A percentile compares a stretch with the other conserved stretches of the same genome.
Conservation (phyloP, 2,329 filamentous ascomycete genomes). For the Incumbomyces delicatus region DNA sequence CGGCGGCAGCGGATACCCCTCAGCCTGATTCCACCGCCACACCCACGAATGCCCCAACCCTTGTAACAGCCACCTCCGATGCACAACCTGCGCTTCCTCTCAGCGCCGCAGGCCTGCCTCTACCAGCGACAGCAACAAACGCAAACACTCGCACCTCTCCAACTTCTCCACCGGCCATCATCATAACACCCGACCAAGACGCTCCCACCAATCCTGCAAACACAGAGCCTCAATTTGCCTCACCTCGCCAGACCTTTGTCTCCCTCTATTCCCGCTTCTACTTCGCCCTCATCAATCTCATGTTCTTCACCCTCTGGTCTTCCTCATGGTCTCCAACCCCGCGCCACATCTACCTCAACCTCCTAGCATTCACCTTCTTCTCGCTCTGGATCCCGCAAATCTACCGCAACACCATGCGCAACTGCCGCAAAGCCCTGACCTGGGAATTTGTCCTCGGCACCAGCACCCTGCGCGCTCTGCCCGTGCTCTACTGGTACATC, state of each 20-base stretch:
- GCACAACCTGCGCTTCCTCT: constrained; percentile 4
- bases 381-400: constrained; percentile 93
- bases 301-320: constrained; percentile 52
- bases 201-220: constrained; percentile 29
- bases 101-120: constrained; percentile 31
- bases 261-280: constrained; percentile 54
- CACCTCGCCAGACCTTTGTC: constrained; percentile 40
- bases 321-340: constrained; percentile 45
- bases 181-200: constrained; percentile 52
- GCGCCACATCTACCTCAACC: constrained; percentile 48
- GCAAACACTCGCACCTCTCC: constrained; percentile 27
- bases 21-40: not conserved
- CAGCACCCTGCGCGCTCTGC: constrained; percentile 65
- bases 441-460: constrained; percentile 88
- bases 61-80: not conserved
- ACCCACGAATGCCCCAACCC: not conserved
- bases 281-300: constrained; percentile 46
- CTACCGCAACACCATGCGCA: constrained; percentile 76
- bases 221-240: constrained; percentile 33
- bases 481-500: constrained; percentile 78
- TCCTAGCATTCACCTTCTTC: constrained; percentile 63
- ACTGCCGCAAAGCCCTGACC: constrained; percentile 79
- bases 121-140: constrained; percentile 39
- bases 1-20: not conserved
- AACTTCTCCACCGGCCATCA: constrained; percentile 35